These are phyloP conservation scores for Kazachstania sp. DNA, from an alignment of 1,139 yeast species.

Conservation along the genomic window DNA sequence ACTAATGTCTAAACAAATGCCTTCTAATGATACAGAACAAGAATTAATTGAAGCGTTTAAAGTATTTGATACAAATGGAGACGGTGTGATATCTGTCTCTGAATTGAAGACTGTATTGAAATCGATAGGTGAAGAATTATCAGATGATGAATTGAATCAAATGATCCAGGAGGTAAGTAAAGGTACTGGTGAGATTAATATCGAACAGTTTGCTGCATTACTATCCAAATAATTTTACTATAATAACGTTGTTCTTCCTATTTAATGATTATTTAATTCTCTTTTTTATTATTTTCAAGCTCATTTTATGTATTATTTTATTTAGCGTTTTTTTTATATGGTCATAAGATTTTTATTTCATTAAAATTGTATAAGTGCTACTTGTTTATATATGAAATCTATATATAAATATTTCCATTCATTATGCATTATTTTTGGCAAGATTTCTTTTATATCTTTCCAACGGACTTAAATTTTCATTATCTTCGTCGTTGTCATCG, in stretches of 20 bases:
- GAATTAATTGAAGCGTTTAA: constrained; percentile 96
- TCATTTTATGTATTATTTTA: not conserved
- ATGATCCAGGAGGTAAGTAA: constrained; percentile 95
- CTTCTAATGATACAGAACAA: constrained; percentile 93
- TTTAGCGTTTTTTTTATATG: too few relatives aligned
- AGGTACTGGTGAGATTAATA: constrained; percentile 93
- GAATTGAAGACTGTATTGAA: constrained; percentile 95
- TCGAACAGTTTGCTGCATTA: constrained; percentile 85
- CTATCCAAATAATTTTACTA: constrained; percentile 39
- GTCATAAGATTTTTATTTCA: too few relatives aligned
- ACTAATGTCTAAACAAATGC: constrained; percentile 81
- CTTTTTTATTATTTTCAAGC: not conserved
- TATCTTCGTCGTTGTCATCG: not conserved
- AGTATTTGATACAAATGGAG: constrained; percentile 83
- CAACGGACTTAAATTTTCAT: constrained; percentile 3
- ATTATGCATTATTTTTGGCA: not conserved
- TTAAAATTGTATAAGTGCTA: too few relatives aligned
- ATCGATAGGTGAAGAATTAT: constrained; percentile 90
- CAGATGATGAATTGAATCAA: constrained; percentile 93
- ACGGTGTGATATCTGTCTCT: constrained; percentile 92
- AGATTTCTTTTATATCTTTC: constrained; percentile 7
- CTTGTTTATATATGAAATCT: too few relatives aligned
- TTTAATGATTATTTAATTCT: not conserved
- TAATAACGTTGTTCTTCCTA: too few relatives aligned
- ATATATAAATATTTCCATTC: too few relatives aligned